Conservation (phyloP, 441 rosid genomes). For the Euphorbia schlechtendalii region DNA sequence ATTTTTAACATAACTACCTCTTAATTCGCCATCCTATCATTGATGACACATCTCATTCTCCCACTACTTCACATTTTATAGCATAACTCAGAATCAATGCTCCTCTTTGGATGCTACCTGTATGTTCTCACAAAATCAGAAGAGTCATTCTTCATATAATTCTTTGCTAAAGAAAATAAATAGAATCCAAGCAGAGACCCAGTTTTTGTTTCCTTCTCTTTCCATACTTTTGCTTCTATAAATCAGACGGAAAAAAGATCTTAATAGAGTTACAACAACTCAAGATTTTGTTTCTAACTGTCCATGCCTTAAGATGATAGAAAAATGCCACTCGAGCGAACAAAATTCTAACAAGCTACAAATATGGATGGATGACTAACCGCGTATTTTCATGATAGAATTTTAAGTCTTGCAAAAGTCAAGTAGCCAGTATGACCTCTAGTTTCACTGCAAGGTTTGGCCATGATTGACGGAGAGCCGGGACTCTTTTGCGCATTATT, state of each 20-base stretch:
- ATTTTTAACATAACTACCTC: neutral
- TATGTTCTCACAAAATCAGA: neutral
- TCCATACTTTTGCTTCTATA: neutral
- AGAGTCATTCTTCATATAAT: neutral
- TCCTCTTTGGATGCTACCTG: neutral
- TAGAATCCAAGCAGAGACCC: conserved; percentile 2
- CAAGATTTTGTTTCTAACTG: neutral
- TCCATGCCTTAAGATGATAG: neutral
- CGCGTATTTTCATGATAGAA: conserved; percentile 24
- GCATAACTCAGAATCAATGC: neutral
- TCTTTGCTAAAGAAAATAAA: neutral
- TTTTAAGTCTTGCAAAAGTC: conserved; percentile 78
- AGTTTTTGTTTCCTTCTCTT: neutral
- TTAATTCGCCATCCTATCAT: neutral
- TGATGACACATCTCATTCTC: too few relatives aligned
- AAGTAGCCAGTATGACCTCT: conserved; percentile 87
- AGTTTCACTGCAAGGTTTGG: conserved; percentile 59
- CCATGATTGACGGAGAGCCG: conserved; percentile 38
- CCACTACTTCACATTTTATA: neutral
- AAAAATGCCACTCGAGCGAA: too few relatives aligned
- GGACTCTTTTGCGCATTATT: conserved; percentile 13
- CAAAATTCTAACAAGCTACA: neutral
- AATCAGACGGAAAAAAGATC: neutral
- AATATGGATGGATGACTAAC: neutral
- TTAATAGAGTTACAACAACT: neutral